Evolutionary conservation across 75 land plant genomes (phyloP).

Genomic region (Pinus tabuliformis): DNA sequence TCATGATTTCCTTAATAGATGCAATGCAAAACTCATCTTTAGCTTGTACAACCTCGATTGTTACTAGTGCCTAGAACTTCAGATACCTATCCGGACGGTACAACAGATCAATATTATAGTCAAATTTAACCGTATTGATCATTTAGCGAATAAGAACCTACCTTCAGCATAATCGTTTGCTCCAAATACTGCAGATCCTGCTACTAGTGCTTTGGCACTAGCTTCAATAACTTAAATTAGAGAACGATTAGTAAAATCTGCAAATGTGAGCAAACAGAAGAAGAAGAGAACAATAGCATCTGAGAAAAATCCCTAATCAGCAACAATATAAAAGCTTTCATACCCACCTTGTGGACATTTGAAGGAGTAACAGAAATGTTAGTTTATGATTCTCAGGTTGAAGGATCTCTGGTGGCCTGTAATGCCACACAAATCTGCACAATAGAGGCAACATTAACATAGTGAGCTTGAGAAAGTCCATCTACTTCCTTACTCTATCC

Average conservation of each 20-base stretch:
- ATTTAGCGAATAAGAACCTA: constrained; percentile 11
- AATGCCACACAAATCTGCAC: not conserved
- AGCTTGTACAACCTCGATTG: not conserved
- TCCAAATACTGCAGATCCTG: constrained; percentile 98
- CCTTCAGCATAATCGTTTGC: constrained; percentile 96
- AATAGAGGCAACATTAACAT: not conserved
- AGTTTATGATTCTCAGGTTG: not conserved
- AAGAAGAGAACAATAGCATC: not conserved
- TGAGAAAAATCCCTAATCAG: not conserved
- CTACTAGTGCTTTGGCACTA: constrained; percentile 97
- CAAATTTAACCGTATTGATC: not conserved
- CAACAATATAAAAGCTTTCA: not conserved
- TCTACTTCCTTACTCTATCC: constrained; percentile 53
- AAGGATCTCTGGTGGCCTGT: not conserved
- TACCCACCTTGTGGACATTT: constrained; percentile 90
- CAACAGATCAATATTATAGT: not conserved
- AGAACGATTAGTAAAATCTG: constrained; percentile 4
- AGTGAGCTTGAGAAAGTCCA: not conserved
- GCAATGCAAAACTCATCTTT: constrained; percentile 16
- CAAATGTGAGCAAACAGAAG: not conserved
- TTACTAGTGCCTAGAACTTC: not conserved
- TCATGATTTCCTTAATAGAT: constrained; percentile 96
- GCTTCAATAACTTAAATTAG: constrained; percentile 86
- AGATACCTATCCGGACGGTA: not conserved
- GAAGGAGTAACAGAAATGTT: constrained; percentile 37